Base-by-base conservation (phyloP, 1,139 yeast genomes). In the Debaryomycetaceae sp. region DNA sequence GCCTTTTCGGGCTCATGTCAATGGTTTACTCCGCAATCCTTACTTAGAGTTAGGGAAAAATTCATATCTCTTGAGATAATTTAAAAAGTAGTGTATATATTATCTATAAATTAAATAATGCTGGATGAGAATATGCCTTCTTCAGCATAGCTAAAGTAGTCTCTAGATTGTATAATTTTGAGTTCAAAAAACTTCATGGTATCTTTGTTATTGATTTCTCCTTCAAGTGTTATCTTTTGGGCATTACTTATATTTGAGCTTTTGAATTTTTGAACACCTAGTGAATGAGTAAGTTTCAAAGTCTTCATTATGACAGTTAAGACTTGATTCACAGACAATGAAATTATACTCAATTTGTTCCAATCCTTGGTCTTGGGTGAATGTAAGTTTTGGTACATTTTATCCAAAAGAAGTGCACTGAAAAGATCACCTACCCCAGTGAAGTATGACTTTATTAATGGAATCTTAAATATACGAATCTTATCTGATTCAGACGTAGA, bases 391-490 rank as follows among this genome's bases (percentile, higher is more conserved):
- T 62, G 60, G 51, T 67, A 65, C 37, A 78, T 63, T 42, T 82
- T 70, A 61, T 87, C 92, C 2, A 86, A 59, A 31, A 89, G 59
- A 34, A 91, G 58, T 0, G 96, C 95, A 0, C 95, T 79, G 57
- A 92, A 88, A 33, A 92, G 65, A 53, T 92, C 98, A 2, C 98
- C 98, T 5, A 92, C 89, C 0, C 98, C 98, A 1, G 94, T 85
- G 59, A 91, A 91, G 47, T 83, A 83, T 2, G 91, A 83, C 35
- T 82, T 73, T 39, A 87, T 75, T 33, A 70, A 61, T 5, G 83
- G 80, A 14, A 81, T 68, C 50, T 70, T 59, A 59, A 76, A 74
- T 58, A 58, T 43, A 18, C 48, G 43, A 5, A 55, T 47, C 7
- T 43, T 39, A 22, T 34, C 40, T 40, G 49, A 37, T 19, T 40